These are phyloP conservation scores for Agarophyton chilense DNA, from an alignment of 23 red algal genomes.

Conservation along the genomic window DNA sequence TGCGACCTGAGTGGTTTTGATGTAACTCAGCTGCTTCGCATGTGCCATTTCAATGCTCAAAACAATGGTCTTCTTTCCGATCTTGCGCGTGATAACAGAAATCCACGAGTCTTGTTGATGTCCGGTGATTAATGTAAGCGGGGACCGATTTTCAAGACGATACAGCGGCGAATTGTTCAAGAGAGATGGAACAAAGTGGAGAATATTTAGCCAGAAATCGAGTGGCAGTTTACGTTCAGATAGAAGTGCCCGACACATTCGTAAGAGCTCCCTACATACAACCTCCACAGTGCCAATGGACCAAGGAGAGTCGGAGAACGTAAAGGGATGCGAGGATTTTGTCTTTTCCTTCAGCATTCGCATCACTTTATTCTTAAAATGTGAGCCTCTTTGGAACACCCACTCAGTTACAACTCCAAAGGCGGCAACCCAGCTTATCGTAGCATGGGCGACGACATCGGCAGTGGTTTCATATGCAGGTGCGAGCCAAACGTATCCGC, in stretches of 20 bases:
- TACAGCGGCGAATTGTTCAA: conserved; percentile 36
- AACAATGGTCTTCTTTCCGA: neutral
- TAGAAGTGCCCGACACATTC: neutral
- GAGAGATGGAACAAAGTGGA: neutral
- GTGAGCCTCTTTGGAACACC: neutral
- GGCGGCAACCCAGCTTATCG: neutral
- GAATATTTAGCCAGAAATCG: neutral
- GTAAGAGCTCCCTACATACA: neutral
- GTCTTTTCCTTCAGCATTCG: neutral
- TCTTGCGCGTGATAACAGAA: neutral
- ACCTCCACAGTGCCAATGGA: neutral
- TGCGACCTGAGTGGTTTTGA: neutral
- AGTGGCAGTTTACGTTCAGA: neutral
- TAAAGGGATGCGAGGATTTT: neutral
- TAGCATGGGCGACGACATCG: neutral
- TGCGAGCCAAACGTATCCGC: neutral
- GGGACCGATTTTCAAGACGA: conserved; percentile 4
- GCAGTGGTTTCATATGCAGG: neutral
- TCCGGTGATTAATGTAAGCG: conserved; percentile 39
- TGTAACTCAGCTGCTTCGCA: neutral
- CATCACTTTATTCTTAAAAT: conserved; percentile 1
- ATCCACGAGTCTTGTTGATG: neutral
- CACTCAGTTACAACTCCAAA: neutral
- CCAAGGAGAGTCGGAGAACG: neutral
- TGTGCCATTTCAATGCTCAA: neutral